Evolutionary conservation across 1,284 basidiomycete genomes (phyloP).

Genomic region (Apiotrichum veenhuisii): DNA sequence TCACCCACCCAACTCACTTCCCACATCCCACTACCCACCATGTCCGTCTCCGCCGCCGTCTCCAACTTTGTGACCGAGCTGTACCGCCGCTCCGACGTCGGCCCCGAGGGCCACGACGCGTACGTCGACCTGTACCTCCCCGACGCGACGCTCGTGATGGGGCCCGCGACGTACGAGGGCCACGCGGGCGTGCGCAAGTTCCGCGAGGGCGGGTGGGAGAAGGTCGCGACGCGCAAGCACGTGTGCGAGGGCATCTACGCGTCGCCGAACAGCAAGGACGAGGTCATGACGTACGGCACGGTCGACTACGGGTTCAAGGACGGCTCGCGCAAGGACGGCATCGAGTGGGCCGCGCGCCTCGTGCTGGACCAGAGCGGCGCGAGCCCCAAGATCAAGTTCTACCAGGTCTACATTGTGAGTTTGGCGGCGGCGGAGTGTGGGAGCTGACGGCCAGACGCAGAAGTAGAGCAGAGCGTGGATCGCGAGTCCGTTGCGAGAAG

Average conservation of each 20-base stretch:
- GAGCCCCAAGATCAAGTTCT: conserved; percentile 26
- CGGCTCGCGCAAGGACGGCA: conserved; percentile 19
- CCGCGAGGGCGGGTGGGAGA: conserved; percentile 27
- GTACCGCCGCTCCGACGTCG: conserved; percentile 26
- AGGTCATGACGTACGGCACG: conserved; percentile 27
- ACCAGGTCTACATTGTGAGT: conserved; percentile 37
- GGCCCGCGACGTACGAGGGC: conserved; percentile 22
- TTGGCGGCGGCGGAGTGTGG: neutral
- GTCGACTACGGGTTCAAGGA: conserved; percentile 33
- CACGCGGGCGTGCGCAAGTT: conserved; percentile 23
- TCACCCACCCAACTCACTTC: neutral
- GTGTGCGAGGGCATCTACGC: conserved; percentile 24
- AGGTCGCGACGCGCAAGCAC: conserved; percentile 25
- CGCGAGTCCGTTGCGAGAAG: neutral
- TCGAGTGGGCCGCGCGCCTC: conserved; percentile 26
- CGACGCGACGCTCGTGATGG: conserved; percentile 28
- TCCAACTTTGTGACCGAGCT: conserved; percentile 23
- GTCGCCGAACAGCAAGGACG: conserved; percentile 8
- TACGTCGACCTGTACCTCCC: conserved; percentile 26
- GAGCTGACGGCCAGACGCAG: neutral
- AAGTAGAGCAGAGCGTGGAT: no score
- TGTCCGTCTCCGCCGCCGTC: conserved; percentile 21
- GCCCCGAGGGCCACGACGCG: conserved; percentile 20
- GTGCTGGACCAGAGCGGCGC: conserved; percentile 11
- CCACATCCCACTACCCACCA: conserved; percentile 6